Evolutionary conservation across 148 eudicot species (phyloP), one percentile per base, ranked within the genome.

Genomic region (Hydrangea macrophylla): DNA sequence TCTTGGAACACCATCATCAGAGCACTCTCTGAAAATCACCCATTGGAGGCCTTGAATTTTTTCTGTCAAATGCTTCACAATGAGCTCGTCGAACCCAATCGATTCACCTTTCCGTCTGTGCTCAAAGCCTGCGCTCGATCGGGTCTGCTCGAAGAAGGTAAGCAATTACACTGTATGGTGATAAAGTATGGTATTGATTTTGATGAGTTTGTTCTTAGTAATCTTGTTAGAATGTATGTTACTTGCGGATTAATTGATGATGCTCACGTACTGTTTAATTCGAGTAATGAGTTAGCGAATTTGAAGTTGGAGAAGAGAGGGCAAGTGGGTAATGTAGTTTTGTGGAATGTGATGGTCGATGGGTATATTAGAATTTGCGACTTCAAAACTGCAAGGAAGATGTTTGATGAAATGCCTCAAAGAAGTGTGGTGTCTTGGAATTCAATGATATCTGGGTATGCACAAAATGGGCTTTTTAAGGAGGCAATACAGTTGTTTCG

Each of bases 381-480:
- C 5, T 45, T 79, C 1, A 62, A 53, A 53, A 70, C 71, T 67
- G 88, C 88, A 7, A 65, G 80, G 44, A 55, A 73, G 6, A n/a
- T 86, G 79, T 86, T 86, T 58, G 84, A 86, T 61, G 42, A 58
- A 58, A 86, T 86, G 79, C 82, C 86, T 0, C 42, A 58, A 5
- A 79, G 84, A 77, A 85, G 77, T 77, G 82, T 81, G 9, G 88
- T 83, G 20, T 79, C 88, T 0, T 86, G 90, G 88, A 87, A 84
- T 65, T 83, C 83, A 0, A 76, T 81, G 84, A 85, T 83, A 22
- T 81, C 83, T 33, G 87, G 84, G 40, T 81, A 76, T 68, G 80
- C 81, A 22, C 85, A 81, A 25, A 72, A 58, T 27, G 86, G 83
- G 5, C 65, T 62, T 44, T 83, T 60, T 74, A 74, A 72, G 73